These are phyloP conservation scores for Teratosphaeria gauchensis DNA, from an alignment of 2,329 filamentous ascomycete species.

Conservation along the genomic window DNA sequence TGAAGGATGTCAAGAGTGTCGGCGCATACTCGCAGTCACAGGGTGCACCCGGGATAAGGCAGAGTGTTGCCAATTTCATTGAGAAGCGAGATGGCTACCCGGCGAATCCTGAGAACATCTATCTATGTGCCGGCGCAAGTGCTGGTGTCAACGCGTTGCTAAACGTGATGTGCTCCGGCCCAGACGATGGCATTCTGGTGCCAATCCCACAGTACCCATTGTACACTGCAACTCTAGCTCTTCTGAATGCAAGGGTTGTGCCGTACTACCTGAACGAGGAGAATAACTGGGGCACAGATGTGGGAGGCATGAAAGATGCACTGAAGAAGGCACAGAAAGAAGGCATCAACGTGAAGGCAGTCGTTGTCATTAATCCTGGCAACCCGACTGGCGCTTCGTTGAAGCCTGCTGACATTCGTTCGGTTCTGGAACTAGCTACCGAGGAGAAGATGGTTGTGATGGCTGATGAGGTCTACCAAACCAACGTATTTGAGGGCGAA, in stretches of 20 bases:
- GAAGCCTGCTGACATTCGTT: conserved; percentile 65
- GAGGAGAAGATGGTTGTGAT: conserved; percentile 80
- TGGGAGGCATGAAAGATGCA: conserved; percentile 64
- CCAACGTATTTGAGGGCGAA: conserved; percentile 89
- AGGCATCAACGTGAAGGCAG: conserved; percentile 79
- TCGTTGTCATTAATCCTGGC: conserved; percentile 96
- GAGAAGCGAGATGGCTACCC: conserved; percentile 81
- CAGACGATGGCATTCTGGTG: conserved; percentile 74
- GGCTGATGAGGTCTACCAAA: conserved; percentile 98
- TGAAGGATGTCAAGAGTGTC: conserved; percentile 78
- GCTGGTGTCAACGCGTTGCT: conserved; percentile 91
- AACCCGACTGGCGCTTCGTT: conserved; percentile 93
- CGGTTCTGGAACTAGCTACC: conserved; percentile 77
- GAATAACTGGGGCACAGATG: conserved; percentile 77
- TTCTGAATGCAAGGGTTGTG: conserved; percentile 78
- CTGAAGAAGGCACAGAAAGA: conserved; percentile 65
- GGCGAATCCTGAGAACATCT: conserved; percentile 70
- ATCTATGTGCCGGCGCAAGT: conserved; percentile 83
- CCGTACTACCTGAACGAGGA: conserved; percentile 90
- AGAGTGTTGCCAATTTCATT: conserved; percentile 87
- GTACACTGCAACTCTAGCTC: conserved; percentile 82
- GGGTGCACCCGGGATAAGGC: conserved; percentile 74
- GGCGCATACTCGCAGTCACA: conserved; percentile 95
- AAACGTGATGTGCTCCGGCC: conserved; percentile 71
- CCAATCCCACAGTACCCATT: conserved; percentile 97